Percentiles rank a stretch among this genome's conserved stretches.
phyloP scores from a whole-genome alignment of 441 rosid species.

The Euphorbia celastroides region DNA sequence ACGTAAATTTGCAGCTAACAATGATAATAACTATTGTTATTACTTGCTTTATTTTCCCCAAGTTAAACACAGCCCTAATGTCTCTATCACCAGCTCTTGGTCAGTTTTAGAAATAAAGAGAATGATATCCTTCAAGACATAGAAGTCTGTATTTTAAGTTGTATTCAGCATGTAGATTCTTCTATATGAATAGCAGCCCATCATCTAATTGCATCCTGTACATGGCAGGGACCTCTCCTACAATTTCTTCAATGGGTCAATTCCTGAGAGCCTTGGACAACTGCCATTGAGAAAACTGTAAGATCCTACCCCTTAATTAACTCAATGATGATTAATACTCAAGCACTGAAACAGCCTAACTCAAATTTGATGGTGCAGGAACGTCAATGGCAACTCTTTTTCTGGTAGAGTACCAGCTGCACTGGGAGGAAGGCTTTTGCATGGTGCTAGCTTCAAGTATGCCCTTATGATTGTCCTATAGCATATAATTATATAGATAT shows the following conservation, averaged over 20 bases:
- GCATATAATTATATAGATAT: neutral
- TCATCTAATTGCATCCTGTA: conserved; percentile 14
- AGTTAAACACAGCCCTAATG: neutral
- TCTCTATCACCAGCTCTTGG: neutral
- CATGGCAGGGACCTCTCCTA: conserved; percentile 81
- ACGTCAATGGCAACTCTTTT: conserved; percentile 84
- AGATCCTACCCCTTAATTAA: conserved; percentile 24
- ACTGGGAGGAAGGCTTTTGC: conserved; percentile 86
- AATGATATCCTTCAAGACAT: neutral
- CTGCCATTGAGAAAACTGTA: conserved; percentile 72
- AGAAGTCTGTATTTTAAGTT: neutral
- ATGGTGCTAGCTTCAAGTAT: conserved; percentile 98
- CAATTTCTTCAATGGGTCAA: conserved; percentile 74
- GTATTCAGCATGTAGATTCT: neutral
- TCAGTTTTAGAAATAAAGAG: neutral
- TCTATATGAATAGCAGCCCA: neutral
- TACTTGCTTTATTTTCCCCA: neutral
- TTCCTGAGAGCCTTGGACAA: conserved; percentile 87
- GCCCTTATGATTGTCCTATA: conserved; percentile 15
- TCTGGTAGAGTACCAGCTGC: conserved; percentile 94
- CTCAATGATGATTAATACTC: neutral
- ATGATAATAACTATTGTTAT: neutral
- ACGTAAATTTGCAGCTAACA: neutral
- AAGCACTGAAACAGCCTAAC: conserved; percentile 10
- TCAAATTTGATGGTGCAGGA: conserved; percentile 38